Conservation (phyloP, 805 yeast species). For the Ogataea sp. region DNA sequence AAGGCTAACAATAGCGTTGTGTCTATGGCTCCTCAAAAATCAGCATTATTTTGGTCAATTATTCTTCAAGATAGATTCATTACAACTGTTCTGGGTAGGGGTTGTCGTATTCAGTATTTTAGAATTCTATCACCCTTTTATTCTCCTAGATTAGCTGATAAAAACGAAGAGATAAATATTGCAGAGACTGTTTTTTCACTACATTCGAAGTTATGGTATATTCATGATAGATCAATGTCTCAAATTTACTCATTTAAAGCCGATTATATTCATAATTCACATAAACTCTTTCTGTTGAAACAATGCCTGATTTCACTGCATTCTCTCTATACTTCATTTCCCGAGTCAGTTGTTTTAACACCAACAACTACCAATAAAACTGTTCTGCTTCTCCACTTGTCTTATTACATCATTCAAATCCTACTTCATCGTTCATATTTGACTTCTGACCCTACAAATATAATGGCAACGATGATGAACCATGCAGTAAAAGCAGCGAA, state of each 20-base stretch:
- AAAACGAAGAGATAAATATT: constrained; percentile 3
- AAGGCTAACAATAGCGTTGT: constrained; percentile 1
- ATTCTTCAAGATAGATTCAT: constrained; percentile 25
- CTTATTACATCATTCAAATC: constrained; percentile 19
- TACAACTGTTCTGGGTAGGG: constrained; percentile 26
- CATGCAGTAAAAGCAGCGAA: constrained; percentile 17
- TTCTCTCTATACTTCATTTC: constrained; percentile 16
- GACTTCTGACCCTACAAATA: constrained; percentile 20
- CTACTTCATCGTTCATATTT: constrained; percentile 24
- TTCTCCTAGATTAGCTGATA: constrained; percentile 8
- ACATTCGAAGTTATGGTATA: constrained; percentile 25
- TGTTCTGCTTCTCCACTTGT: constrained; percentile 20
- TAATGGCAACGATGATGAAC: constrained; percentile 16
- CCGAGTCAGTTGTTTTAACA: constrained; percentile 9
- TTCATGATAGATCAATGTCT: constrained; percentile 22
- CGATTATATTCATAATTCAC: constrained; percentile 24
- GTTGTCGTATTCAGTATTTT: constrained; percentile 25
- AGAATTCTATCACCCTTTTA: constrained; percentile 23
- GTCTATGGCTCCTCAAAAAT: constrained; percentile 11
- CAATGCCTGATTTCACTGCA: constrained; percentile 21
- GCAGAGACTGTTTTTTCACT: constrained; percentile 19
- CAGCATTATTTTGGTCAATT: constrained; percentile 24
- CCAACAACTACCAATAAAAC: constrained; percentile 12
- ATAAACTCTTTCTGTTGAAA: constrained; percentile 19
- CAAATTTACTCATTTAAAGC: constrained; percentile 28